Base-by-base conservation (phyloP, 2,329 filamentous ascomycete species). In the Verticillium longisporum region DNA sequence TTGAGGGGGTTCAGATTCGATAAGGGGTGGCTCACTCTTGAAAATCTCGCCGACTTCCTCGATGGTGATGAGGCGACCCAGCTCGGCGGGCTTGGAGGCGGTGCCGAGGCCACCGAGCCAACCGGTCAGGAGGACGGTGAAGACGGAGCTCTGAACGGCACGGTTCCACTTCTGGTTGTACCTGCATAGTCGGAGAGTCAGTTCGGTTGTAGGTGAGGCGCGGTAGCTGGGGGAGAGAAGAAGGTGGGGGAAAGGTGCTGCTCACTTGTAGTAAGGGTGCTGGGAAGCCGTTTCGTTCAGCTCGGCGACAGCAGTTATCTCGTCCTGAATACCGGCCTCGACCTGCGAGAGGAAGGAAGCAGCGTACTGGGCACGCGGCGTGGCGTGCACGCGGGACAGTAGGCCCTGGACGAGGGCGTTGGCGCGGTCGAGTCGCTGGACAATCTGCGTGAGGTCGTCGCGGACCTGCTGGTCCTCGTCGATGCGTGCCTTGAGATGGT, bases 261-360 rank as follows among this genome's bases (percentile, higher is more conserved):
- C 76, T 56, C 71, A 97, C 83, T 97, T 97, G 86, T 98, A 99
- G 81, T 98, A 99, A 0, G 95, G 94, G 70, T 96, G 89, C 72
- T 90, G 83, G 32, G 92, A 93, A 2, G 93, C 92, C 60, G 91
- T 84, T 60, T 82, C 77, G 63, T 86, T 84, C 55, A 99, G 84
- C 66, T 88, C 86, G 61, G 80, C 77, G 55, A 97, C 83, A 55
- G 88, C 89, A 56, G 85, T 79, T 61, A 90, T 83, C 73, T 96
- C 87, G 38, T 89, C 84, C 65, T 84, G 79, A 72, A 98, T 90
- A 61, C 78, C 80, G n/a, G 85, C 84, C 63, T 92, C 84, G 1
- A 91, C 88, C 66, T 90, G 84, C 11, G 83, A 78, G 54, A 97
- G 81, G 37, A 97, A 80, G 4, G 82, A 76, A 36, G 83, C 77